A percentile compares a stretch with the other conserved stretches of the same genome.
These are phyloP conservation scores for Aspergillus costaricaensis DNA, from an alignment of 2,329 filamentous ascomycete species.

Conservation along the genomic window DNA sequence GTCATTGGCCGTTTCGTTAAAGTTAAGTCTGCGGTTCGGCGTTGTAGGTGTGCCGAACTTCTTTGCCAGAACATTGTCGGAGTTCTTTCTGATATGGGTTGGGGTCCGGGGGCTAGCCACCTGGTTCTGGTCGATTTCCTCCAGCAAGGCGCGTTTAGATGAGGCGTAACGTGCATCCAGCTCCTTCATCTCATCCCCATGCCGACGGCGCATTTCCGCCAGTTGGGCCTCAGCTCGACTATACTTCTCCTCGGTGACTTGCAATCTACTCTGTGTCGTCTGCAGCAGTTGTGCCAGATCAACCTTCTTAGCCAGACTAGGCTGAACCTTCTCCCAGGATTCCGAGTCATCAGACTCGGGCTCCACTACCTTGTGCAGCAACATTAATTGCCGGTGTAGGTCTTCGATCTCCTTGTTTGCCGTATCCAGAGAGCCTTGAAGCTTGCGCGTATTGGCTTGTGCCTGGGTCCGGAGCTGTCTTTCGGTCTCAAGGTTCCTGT, in stretches of 20 bases:
- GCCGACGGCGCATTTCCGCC: conserved; percentile 71
- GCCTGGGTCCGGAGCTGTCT: conserved; percentile 81
- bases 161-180: conserved; percentile 62
- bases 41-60: conserved; percentile 76
- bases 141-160: conserved; percentile 72
- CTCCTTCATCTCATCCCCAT: conserved; percentile 70
- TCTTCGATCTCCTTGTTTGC: conserved; percentile 80
- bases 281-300: conserved; percentile 85
- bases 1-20: conserved; percentile 66
- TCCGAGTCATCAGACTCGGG: conserved; percentile 69
- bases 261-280: conserved; percentile 82
- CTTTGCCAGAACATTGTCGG: conserved; percentile 54
- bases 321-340: conserved; percentile 67
- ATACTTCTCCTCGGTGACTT: conserved; percentile 78
- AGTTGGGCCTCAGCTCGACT: conserved; percentile 81
- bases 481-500: conserved; percentile 87
- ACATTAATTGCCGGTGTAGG: conserved; percentile 75
- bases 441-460: conserved; percentile 78
- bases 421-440: conserved; percentile 76
- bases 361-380: conserved; percentile 84
- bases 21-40: conserved; percentile 70
- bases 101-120: conserved; percentile 72
- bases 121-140: conserved; percentile 86
- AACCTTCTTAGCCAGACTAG: conserved; percentile 66
- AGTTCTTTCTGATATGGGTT: conserved; percentile 65